phyloP scores from a whole-genome alignment of 495 filamentous ascomycete genomes.

The Cudoniella acicularis region DNA sequence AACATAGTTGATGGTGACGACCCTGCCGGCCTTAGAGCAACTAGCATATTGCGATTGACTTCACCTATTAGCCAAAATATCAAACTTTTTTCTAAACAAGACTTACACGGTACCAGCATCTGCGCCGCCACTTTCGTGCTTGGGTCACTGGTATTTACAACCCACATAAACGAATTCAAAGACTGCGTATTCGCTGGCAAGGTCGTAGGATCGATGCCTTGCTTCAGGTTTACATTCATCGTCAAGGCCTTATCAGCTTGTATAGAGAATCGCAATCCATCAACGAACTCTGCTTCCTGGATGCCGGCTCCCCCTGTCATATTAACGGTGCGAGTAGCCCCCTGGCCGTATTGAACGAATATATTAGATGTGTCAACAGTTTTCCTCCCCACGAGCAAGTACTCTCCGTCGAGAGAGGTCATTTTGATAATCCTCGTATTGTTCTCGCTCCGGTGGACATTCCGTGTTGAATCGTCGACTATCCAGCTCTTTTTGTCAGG shows the following conservation, averaged over 20 bases:
- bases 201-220: slow-evolving; percentile 16
- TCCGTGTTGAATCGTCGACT: slow-evolving; percentile 12
- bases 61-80: not conserved
- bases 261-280: slow-evolving; percentile 18
- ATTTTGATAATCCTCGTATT: slow-evolving; percentile 24
- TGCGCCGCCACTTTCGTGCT: slow-evolving; percentile 7
- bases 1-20: slow-evolving; percentile 24
- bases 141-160: slow-evolving; percentile 21
- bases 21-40: slow-evolving; percentile 9
- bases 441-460: slow-evolving; percentile 21
- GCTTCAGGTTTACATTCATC: slow-evolving; percentile 17
- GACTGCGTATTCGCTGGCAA: slow-evolving; percentile 13
- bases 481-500: slow-evolving; percentile 18
- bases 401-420: slow-evolving; percentile 19
- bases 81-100: not conserved
- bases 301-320: slow-evolving; percentile 14
- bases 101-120: slow-evolving; percentile 20
- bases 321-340: slow-evolving; percentile 18
- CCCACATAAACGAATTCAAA: slow-evolving; percentile 21
- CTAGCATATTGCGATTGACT: slow-evolving; percentile 24
- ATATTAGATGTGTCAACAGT: slow-evolving; percentile 14
- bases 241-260: slow-evolving; percentile 7
- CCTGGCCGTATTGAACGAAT: slow-evolving; percentile 20
- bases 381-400: slow-evolving; percentile 6
- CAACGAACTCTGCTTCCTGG: slow-evolving; percentile 20